Conservation (phyloP, 2,329 filamentous ascomycete genomes). For the Reticulascus tulasneorum region DNA sequence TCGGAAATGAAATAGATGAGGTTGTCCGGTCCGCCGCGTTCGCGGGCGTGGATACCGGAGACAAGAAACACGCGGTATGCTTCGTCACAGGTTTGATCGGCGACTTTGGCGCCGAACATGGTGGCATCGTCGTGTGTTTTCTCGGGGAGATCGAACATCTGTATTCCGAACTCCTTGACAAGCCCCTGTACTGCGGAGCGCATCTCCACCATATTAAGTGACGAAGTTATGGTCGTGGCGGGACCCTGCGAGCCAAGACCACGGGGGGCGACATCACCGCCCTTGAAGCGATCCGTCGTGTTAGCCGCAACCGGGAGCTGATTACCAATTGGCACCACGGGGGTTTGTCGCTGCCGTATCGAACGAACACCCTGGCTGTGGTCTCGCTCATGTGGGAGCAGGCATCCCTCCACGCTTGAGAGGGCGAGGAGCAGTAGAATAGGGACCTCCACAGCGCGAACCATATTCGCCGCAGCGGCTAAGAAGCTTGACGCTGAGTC, state of each 20-base stretch:
- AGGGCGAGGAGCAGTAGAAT: no score
- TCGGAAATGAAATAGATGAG: conserved; percentile 56
- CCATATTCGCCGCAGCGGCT: no score
- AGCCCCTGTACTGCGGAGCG: conserved; percentile 39
- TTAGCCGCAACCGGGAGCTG: no score
- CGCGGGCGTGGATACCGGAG: conserved; percentile 52
- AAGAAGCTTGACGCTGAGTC: no score
- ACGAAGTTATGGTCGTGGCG: conserved; percentile 28
- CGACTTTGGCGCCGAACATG: conserved; percentile 20
- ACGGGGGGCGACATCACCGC: conserved; percentile 18
- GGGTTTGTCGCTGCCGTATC: no score
- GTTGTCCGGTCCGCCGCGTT: conserved; percentile 53
- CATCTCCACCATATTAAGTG: conserved; percentile 43
- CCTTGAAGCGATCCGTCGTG: conserved; percentile 12
- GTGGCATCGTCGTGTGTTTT: conserved; percentile 33
- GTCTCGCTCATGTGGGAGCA: no score
- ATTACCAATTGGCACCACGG: no score
- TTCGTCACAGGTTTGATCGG: conserved; percentile 12
- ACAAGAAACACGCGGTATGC: conserved; percentile 47
- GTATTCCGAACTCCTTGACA: conserved; percentile 34
- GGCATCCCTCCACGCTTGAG: no score
- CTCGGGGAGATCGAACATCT: conserved; percentile 37
- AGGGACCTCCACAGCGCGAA: no score
- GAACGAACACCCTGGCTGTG: no score
- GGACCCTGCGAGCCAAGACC: conserved; percentile 23